These are phyloP conservation scores for Nakazawaea laoshanensis DNA, from an alignment of 805 yeast species.

Conservation along the genomic window DNA sequence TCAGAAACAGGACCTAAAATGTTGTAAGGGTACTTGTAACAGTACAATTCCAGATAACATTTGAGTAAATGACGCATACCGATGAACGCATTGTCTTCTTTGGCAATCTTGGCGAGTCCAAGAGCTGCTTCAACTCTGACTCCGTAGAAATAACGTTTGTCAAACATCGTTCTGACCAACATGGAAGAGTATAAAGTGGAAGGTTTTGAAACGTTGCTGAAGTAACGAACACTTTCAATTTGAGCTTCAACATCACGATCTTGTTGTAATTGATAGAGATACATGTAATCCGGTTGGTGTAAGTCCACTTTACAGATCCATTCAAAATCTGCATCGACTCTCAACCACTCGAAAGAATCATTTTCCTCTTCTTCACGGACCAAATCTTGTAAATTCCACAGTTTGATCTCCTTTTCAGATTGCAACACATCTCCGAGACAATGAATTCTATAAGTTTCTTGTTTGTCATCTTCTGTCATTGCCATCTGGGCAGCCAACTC, in stretches of 20 bases:
- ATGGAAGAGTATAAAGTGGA: constrained; percentile 64
- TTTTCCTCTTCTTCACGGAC: constrained; percentile 58
- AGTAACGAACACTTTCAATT: constrained; percentile 68
- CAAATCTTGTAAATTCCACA: constrained; percentile 74
- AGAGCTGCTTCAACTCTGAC: constrained; percentile 80
- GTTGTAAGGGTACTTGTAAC: constrained; percentile 45
- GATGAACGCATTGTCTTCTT: constrained; percentile 48
- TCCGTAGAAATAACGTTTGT: constrained; percentile 79
- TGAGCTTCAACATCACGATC: constrained; percentile 98
- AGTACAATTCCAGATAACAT: constrained; percentile 61
- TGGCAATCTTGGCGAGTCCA: constrained; percentile 66
- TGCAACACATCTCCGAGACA: constrained; percentile 76
- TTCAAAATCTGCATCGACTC: constrained; percentile 96
- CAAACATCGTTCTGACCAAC: constrained; percentile 74
- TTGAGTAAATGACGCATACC: constrained; percentile 69
- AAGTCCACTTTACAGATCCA: constrained; percentile 84
- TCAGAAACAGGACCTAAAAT: constrained; percentile 19
- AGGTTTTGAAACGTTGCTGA: constrained; percentile 53
- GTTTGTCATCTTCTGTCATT: constrained; percentile 16
- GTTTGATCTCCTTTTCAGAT: constrained; percentile 45
- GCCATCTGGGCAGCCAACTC: constrained; percentile 34
- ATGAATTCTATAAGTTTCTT: constrained; percentile 21
- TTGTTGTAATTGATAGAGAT: constrained; percentile 83
- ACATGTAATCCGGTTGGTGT: constrained; percentile 93
- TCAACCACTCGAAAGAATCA: constrained; percentile 95